Evolutionary conservation across 495 filamentous ascomycete species (phyloP), one percentile per base, ranked within the genome.

Genomic region (Podospora pseudopauciseta): DNA sequence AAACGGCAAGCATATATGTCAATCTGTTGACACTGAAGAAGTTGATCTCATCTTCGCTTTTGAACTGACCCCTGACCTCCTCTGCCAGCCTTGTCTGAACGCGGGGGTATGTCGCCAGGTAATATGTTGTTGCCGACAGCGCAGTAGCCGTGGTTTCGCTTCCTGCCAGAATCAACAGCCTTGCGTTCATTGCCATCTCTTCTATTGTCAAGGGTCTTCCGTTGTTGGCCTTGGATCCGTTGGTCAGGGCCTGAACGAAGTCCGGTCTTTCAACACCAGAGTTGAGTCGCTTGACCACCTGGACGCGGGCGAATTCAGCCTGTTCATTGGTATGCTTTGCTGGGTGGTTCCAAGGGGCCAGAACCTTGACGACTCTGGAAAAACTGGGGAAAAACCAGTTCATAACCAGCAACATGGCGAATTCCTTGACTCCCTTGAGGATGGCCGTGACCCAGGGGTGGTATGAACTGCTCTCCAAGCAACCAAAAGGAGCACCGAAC

Each of bases 71-170:
- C 3, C 83, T 78, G 9, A 91, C 81, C 70, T 90, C 88, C 0
- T 67, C 54, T 0, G 78, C 69, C 15, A 88, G 75, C 59, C 74
- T 78, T 4, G 67, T 57, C 64, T 84, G 76, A 0, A 70, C 72
- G 0, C 75, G 71, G 0, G 80, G 83, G 54, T 85, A 74, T 7
- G 64, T 80, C 3, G 84, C 73, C 0, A 89, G 75, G 56, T 81
- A 80, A 65, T 82, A 90, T 1, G 80, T 79, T 0, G 77, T 71
- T 5, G 74, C 80, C 1, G 76, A 70, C n/a, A 91, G 72, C 2
- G 80, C 34, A 0, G 86, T 85, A 1, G 86, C 85, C 0, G 86
- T 85, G 0, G 87, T 88, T 68, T 90, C 88, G 1, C 82, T 84
- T 0, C 79, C 77, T 13, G 78, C 78, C 15, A 78, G 58, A 16